Percentiles rank a stretch among this genome's conserved stretches.
phyloP scores from a whole-genome alignment of 108 stramenopile genomes.

The Pelagomonas calceolata region DNA sequence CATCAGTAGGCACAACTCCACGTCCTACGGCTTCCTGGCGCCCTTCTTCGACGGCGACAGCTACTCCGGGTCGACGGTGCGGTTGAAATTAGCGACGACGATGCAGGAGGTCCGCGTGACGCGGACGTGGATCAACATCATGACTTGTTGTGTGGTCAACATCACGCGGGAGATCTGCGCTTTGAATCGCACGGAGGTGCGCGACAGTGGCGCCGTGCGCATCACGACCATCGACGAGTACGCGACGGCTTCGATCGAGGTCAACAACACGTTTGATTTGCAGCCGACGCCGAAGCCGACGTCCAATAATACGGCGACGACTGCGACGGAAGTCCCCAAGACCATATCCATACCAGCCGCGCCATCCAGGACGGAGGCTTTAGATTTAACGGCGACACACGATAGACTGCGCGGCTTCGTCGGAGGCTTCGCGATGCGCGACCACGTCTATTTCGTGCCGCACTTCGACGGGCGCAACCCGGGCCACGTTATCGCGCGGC shows the following conservation, averaged over 20 bases:
- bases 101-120: not conserved
- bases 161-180: not conserved
- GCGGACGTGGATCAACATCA: not conserved
- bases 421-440: conserved; percentile 19
- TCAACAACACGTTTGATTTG: too few relatives aligned
- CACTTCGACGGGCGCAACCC: conserved; percentile 18
- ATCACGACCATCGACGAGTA: not conserved
- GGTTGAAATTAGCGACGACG: not conserved
- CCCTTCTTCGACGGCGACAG: conserved; percentile 5
- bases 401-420: conserved; percentile 21
- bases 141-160: not conserved
- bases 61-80: conserved; percentile 1
- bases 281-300: too few relatives aligned
- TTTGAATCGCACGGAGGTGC: not conserved
- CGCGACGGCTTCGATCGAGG: too few relatives aligned
- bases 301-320: too few relatives aligned
- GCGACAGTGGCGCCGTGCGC: not conserved
- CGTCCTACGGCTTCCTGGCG: conserved; percentile 4
- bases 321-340: too few relatives aligned
- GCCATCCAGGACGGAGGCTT: not conserved
- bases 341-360: too few relatives aligned
- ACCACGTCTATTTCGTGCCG: conserved; percentile 25
- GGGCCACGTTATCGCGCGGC: conserved; percentile 19
- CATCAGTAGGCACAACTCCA: too few relatives aligned
- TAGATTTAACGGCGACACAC: not conserved